Base-by-base conservation (phyloP, 2,329 filamentous ascomycete genomes). In the Diplodia seriata region DNA sequence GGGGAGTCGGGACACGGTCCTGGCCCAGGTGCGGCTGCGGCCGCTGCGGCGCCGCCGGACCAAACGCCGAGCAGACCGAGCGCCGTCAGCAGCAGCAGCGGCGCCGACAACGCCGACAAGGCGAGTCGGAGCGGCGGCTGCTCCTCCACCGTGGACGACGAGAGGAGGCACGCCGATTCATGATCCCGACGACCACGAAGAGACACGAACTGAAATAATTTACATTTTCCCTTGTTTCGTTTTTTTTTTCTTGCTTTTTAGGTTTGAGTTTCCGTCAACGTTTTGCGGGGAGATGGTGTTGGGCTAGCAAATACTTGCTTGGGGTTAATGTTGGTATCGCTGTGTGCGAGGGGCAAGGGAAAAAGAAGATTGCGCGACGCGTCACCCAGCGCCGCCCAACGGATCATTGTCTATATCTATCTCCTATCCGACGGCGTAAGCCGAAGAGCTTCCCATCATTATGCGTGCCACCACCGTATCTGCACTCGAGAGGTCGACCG, bases 61-160 rank as follows among this genome's bases (percentile, higher is more conserved):
- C 31, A 38, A 38, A 15, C 33, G 33, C 55, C 33, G 33, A 47
- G 56, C 56, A 59, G 56, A 47, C 56, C 56, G 56, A 59, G 56
- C 56, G 43, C 43, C 57, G 29, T 49, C 40, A 51, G 43, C 43
- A 62, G 43, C 26, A 56, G 26, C 40, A 62, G 43, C 43, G 50
- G 33, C 36, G 33, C 33, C n/a, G 53, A 36, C 29, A 33, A 36
- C 31, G 53, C 29, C 29, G 53, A 55, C n/a, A 55, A 55, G 53
- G 53, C 15, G 9, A 55, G 53, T 33, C 29, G 29, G 31, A 7
- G 53, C 26, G 26, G 26, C 53, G 31, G 53, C 15, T 55, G 29
- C 12, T 36, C 31, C 29, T 4, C 11, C 11, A 38, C 31, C 12
- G 53, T 38, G 31, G 18, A 31, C 15, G 29, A 36, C 15, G 29